A percentile compares a stretch with the other conserved stretches of the same genome.
Conservation (phyloP, 164 flowering plant species). For the Warburgia ugandensis region DNA sequence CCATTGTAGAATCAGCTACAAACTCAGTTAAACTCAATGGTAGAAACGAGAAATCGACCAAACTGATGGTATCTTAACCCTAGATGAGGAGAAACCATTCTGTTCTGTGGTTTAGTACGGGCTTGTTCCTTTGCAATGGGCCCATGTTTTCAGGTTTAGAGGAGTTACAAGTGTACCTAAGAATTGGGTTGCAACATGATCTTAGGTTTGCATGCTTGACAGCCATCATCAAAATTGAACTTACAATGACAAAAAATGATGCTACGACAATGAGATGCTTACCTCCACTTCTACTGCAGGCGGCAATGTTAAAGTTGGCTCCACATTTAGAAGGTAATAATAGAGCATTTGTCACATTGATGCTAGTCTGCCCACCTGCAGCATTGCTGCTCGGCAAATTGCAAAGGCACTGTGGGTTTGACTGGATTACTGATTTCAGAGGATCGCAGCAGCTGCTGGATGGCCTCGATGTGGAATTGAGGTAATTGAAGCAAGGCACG, state of each 20-base stretch:
- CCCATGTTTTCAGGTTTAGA: neutral
- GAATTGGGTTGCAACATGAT: neutral
- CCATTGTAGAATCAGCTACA: neutral
- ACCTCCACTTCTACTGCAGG: constrained; percentile 45
- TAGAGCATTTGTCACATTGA: constrained; percentile 40
- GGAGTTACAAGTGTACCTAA: neutral
- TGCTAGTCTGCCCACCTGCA: constrained; percentile 36
- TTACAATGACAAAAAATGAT: neutral
- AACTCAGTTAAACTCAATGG: no score
- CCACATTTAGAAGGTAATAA: constrained; percentile 62
- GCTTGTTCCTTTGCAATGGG: neutral
- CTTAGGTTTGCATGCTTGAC: neutral
- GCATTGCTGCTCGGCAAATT: constrained; percentile 31
- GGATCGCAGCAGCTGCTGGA: constrained; percentile 58
- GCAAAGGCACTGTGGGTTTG: constrained; percentile 57
- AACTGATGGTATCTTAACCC: neutral
- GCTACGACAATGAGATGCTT: neutral
- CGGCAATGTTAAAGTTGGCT: constrained; percentile 41
- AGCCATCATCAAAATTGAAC: neutral
- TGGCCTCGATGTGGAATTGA: constrained; percentile 35
- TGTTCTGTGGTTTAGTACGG: neutral
- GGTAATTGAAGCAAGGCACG: constrained; percentile 53
- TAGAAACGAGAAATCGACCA: no score
- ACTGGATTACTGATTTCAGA: constrained; percentile 42
- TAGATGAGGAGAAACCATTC: neutral